phyloP scores from a whole-genome alignment of 1,139 yeast species.

The Lodderomyces oxycetoniae region DNA sequence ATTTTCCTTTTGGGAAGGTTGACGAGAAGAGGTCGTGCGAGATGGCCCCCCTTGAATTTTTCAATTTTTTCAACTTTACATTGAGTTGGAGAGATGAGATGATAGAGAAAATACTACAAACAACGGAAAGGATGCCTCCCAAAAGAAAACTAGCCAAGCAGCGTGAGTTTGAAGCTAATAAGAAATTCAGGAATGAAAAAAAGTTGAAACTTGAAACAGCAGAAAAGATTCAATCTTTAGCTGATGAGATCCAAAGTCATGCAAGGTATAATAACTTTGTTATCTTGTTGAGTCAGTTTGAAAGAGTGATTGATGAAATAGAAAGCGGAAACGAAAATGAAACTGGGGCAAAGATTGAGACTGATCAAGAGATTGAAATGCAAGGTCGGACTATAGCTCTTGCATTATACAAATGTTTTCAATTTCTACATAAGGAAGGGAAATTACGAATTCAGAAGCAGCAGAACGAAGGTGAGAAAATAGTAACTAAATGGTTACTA shows the following conservation, averaged over 20 bases:
- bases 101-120: no score
- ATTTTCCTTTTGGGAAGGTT: not conserved
- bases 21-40: not conserved
- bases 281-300: slow-evolving; percentile 37
- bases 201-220: slow-evolving; percentile 14
- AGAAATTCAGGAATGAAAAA: slow-evolving; percentile 12
- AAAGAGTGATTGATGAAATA: slow-evolving; percentile 19
- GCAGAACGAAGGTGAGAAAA: slow-evolving; percentile 46
- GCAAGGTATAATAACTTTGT: slow-evolving; percentile 51
- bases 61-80: no score
- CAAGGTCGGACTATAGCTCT: slow-evolving; percentile 48
- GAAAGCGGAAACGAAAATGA: not conserved
- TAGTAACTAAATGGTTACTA: slow-evolving; percentile 59
- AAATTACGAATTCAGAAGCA: slow-evolving; percentile 40
- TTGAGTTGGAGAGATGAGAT: no score
- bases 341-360: slow-evolving; percentile 6
- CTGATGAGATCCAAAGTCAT: slow-evolving; percentile 24
- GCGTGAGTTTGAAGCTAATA: no score
- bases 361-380: slow-evolving; percentile 26
- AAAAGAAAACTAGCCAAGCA: slow-evolving; percentile 18
- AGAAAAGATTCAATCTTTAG: slow-evolving; percentile 31
- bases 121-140: slow-evolving; percentile 19
- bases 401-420: slow-evolving; percentile 54
- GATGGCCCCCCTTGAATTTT: no score
- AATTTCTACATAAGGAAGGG: slow-evolving; percentile 47